A percentile compares a stretch with the other conserved stretches of the same genome.
phyloP scores from a whole-genome alignment of 768 basidiomycete genomes.

The Galerina sulciceps region DNA sequence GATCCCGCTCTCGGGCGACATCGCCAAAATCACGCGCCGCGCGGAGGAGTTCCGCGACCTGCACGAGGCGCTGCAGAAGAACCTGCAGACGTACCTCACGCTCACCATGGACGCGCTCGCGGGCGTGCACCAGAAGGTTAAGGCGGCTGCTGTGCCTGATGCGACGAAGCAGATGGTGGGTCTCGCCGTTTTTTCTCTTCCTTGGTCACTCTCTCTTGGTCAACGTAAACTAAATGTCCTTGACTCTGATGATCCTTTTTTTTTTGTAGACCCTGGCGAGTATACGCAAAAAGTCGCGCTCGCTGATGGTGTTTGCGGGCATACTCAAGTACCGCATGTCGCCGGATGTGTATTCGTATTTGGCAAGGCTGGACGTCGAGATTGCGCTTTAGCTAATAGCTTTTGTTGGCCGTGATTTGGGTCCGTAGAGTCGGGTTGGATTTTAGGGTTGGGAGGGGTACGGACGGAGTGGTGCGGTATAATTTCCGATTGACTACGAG shows the following conservation, averaged over 20 bases:
- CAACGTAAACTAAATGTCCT: too few relatives aligned
- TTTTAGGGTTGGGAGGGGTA: too few relatives aligned
- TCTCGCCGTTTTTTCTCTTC: slow-evolving; percentile 8
- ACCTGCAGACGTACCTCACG: slow-evolving; percentile 85
- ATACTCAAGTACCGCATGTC: slow-evolving; percentile 90
- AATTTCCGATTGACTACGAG: too few relatives aligned
- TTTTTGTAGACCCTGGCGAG: slow-evolving; percentile 58
- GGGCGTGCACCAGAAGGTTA: slow-evolving; percentile 77
- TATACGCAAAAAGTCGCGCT: slow-evolving; percentile 80
- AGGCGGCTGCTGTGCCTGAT: slow-evolving; percentile 73
- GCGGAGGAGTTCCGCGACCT: slow-evolving; percentile 90
- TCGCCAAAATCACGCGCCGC: slow-evolving; percentile 80
- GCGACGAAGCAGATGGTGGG: slow-evolving; percentile 77
- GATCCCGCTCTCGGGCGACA: slow-evolving; percentile 85
- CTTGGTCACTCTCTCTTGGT: slow-evolving; percentile 13
- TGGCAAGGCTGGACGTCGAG: slow-evolving; percentile 85
- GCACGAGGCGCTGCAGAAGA: slow-evolving; percentile 86
- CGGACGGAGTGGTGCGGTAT: too few relatives aligned
- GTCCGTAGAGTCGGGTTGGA: too few relatives aligned
- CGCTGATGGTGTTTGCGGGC: slow-evolving; percentile 87
- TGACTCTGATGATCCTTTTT: background rate
- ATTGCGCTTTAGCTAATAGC: slow-evolving; percentile 62
- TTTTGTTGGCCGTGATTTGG: background rate
- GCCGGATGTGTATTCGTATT: slow-evolving; percentile 86
- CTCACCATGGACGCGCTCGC: slow-evolving; percentile 93